A percentile compares a stretch with the other conserved stretches of the same genome.
Evolutionary conservation across 1,139 yeast species (phyloP).

Genomic region (Yamadazyma dushanensis): DNA sequence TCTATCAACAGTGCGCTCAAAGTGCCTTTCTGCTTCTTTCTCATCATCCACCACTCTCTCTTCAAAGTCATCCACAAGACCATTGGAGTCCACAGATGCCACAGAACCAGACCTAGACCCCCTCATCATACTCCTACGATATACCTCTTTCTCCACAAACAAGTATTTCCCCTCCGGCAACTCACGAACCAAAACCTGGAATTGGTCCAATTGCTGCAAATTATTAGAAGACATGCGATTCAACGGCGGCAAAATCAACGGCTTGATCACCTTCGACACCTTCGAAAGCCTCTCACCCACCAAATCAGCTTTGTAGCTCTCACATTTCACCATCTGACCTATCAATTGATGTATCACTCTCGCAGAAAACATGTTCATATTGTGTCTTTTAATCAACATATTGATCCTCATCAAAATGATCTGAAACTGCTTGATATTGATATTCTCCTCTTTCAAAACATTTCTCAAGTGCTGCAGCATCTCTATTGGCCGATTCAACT

Average conservation of each 20-base stretch:
- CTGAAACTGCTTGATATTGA: slow-evolving; percentile 23
- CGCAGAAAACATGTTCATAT: slow-evolving; percentile 26
- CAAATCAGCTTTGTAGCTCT: slow-evolving; percentile 26
- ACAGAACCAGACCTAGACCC: slow-evolving; percentile 6
- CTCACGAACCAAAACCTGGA: slow-evolving; percentile 26
- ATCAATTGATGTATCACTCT: slow-evolving; percentile 38
- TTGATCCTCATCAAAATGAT: slow-evolving; percentile 29
- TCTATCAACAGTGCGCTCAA: slow-evolving; percentile 10
- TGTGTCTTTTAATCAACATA: slow-evolving; percentile 28
- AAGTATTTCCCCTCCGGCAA: slow-evolving; percentile 38
- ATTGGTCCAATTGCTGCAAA: slow-evolving; percentile 18
- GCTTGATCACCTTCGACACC: slow-evolving; percentile 25
- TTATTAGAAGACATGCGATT: slow-evolving; percentile 7
- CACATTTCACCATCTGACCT: slow-evolving; percentile 37
- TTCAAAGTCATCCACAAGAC: slow-evolving; percentile 1
- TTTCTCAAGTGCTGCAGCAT: slow-evolving; percentile 16
- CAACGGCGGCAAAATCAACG: slow-evolving; percentile 30
- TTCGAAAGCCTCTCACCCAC: slow-evolving; percentile 29
- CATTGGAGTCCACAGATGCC: slow-evolving; percentile 1
- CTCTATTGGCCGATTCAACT: slow-evolving; percentile 25
- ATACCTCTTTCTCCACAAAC: slow-evolving; percentile 10
- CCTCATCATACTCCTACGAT: background rate
- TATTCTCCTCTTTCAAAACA: slow-evolving; percentile 17
- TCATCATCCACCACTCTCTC: slow-evolving; percentile 18
- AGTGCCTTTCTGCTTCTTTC: slow-evolving; percentile 6